A percentile compares a stretch with the other conserved stretches of the same genome.
Conservation (phyloP, 805 yeast genomes). For the Lachancea sp. region DNA sequence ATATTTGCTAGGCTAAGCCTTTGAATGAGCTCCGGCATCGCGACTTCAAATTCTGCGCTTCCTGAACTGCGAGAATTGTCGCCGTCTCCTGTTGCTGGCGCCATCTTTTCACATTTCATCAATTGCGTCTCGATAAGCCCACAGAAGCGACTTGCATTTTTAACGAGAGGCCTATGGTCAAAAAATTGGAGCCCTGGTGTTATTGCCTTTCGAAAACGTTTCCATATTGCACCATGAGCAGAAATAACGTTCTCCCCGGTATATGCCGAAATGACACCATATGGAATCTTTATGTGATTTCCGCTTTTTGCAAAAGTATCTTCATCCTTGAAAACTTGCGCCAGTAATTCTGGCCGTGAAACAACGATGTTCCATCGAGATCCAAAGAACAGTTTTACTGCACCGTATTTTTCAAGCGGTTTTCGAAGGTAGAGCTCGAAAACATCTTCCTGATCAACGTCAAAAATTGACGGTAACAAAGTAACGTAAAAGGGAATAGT, state of each 20-base stretch:
- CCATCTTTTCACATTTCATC: neutral
- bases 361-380: conserved; percentile 56
- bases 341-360: conserved; percentile 41
- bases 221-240: conserved; percentile 51
- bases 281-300: conserved; percentile 51
- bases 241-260: conserved; percentile 59
- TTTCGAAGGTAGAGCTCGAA: conserved; percentile 39
- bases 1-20: conserved; percentile 43
- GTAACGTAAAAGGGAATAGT: conserved; percentile 57
- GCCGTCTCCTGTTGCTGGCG: too few relatives aligned
- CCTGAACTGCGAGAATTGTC: neutral
- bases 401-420: conserved; percentile 46
- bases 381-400: conserved; percentile 54
- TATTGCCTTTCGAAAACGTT: conserved; percentile 38
- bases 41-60: conserved; percentile 14
- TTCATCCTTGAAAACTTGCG: conserved; percentile 44
- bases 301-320: conserved; percentile 52
- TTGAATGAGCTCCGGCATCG: conserved; percentile 41
- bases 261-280: conserved; percentile 46
- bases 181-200: conserved; percentile 48
- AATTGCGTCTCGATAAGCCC: neutral
- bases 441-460: conserved; percentile 44
- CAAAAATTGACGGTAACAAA: conserved; percentile 39
- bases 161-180: conserved; percentile 32
- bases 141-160: conserved; percentile 30